Evolutionary conservation across 2,329 filamentous ascomycete genomes (phyloP), one percentile per base, ranked within the genome.

Genomic region (Diaporthe longicolla): DNA sequence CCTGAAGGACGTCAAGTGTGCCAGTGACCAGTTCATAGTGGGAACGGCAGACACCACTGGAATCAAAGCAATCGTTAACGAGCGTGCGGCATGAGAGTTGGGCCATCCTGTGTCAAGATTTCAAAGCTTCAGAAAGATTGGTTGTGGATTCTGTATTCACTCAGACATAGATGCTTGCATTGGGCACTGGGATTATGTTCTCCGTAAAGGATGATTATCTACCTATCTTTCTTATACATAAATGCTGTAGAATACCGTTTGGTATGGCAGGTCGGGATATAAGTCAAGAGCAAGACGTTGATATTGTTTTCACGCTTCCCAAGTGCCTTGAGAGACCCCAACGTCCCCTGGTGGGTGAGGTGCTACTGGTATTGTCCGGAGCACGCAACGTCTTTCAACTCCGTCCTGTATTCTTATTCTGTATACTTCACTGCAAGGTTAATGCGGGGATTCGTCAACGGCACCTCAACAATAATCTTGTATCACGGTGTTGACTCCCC

Each of bases 11-110:
- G 73, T 78, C 29, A 74, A 77, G 63, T 68, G 74, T 35, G 66
- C 57, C 24, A 78, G 73, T 32, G 77, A 78, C 52, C 71, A 77
- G 35, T 78, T 78, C 69, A 74, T 73, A 29, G 76, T 77, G 10
- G 71, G 75, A 19, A 77, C 74, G 37, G 75, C 73, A 26, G 75
- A 50, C n/a, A 66, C 59, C 50, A 55, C 61, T 24, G 69, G 69
- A 11, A 71, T 63, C 8, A 61, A 37, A n/a, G 55, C 10, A 11
- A 32, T 57, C 3, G 66, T 70, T 9, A 70, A 45, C 24, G 45
- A n/a, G 3, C 24, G 13, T 26, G 48, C 45, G 45, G 45, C 45
- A n/a, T 50, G 45, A 50, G 21, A 11, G 8, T 8, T 50, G 9
- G 21, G 21, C 0, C 21, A 24, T 5, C 21, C 4, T 11, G 9